Evolutionary conservation across 306 rosid species (phyloP), one percentile per base, ranked within the genome.

Genomic region (Acacia confusa): DNA sequence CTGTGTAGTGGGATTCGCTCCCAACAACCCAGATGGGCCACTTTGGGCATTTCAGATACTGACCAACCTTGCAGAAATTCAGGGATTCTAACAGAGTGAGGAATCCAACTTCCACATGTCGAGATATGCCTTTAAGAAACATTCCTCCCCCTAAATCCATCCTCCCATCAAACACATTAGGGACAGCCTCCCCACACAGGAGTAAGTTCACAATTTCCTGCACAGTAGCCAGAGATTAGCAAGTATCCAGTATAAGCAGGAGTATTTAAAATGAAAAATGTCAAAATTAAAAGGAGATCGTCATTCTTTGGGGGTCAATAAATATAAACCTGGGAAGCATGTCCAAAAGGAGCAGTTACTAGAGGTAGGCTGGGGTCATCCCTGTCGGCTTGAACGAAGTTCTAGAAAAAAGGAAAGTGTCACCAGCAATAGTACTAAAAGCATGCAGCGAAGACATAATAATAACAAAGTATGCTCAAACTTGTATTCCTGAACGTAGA

Each of bases 11-110:
- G 79, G 99, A 93, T 88, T 95, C 99, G 74, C 97, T 92, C 53
- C 97, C 98, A 69, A 95, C 91, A 38, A 93, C 97, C 98, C 99
- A 95, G 80, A 95, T 93, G 72, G 99, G 98, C 99, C 98, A 95
- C 82, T 89, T 89, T 9, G 99, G 97, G 77, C 92, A 81, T 88
- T 93, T 93, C 66, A 95, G 89, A 85, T 76, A 63, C 82, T 90
- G 97, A 44, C 98, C 98, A 83, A 93, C 97, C 84, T 91, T 95
- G 82, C 98, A 95, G 88, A 90, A 95, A 88, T 92, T 92, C 73
- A 95, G 90, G 81, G 91, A 93, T 85, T 95, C 99, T 71, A 95
- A 80, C 38, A 92, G 88, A 17, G 97, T 90, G 73, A 95, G 93
- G 89, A 95, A 93, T 77, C 98, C 98, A 85, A 95, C 93, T 92